Conservation (phyloP, 495 filamentous ascomycete genomes). For the Penicillium salamii region DNA sequence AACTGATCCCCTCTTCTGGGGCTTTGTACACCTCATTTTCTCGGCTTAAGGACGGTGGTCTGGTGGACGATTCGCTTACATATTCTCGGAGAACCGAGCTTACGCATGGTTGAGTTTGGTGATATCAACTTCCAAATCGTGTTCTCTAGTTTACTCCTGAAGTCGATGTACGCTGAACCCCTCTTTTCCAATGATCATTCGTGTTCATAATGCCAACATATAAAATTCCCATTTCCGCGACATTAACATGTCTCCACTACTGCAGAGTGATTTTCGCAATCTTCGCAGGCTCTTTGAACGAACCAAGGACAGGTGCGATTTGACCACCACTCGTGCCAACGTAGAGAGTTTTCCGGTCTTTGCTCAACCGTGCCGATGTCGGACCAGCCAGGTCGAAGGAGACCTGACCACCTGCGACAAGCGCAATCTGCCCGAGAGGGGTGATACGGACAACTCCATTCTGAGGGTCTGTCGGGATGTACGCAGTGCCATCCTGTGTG, state of each 20-base stretch:
- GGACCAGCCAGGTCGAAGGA: constrained; percentile 27
- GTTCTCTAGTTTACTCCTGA: no score
- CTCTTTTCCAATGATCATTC: no score
- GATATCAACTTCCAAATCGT: no score
- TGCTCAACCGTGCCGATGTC: constrained; percentile 22
- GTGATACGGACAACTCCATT: constrained; percentile 27
- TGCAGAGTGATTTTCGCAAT: constrained; percentile 21
- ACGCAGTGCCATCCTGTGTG: constrained; percentile 34
- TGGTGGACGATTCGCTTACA: neutral
- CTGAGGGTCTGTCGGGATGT: constrained; percentile 30
- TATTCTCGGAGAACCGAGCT: no score
- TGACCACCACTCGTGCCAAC: constrained; percentile 28
- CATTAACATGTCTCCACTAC: constrained; percentile 3
- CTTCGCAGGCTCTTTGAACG: constrained; percentile 31
- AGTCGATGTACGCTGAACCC: no score
- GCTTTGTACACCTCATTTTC: neutral
- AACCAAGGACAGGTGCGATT: constrained; percentile 26
- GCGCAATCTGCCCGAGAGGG: constrained; percentile 22
- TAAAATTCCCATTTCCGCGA: no score
- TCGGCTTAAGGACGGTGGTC: neutral
- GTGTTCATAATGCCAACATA: no score
- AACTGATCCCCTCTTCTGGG: neutral
- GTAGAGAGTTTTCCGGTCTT: constrained; percentile 26
- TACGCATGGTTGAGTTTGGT: no score
- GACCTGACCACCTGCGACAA: constrained; percentile 24